phyloP scores from a whole-genome alignment of 495 filamentous ascomycete species.

The Neurospora sp. region DNA sequence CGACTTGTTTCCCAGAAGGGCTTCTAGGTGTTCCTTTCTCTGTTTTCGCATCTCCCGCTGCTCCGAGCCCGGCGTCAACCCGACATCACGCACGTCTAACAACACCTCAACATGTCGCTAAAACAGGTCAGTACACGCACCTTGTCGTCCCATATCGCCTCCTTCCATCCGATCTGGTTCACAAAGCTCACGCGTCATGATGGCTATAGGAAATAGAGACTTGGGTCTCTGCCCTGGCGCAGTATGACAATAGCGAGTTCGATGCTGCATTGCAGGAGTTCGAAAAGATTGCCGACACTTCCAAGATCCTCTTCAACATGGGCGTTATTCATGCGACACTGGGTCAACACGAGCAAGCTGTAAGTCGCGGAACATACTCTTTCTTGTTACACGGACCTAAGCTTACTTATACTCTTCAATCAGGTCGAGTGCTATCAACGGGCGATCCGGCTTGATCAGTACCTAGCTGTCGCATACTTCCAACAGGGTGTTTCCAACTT shows the following conservation, averaged over 20 bases:
- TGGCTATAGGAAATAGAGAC: constrained; percentile 86
- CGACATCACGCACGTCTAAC: neutral
- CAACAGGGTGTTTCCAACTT: constrained; percentile 99
- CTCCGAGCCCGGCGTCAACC: neutral
- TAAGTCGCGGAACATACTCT: constrained; percentile 40
- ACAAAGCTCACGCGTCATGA: constrained; percentile 8
- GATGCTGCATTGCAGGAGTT: constrained; percentile 76
- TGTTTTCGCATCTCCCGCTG: neutral
- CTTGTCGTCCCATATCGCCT: neutral
- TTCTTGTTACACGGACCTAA: neutral
- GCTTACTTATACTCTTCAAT: neutral
- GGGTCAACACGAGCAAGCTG: constrained; percentile 92
- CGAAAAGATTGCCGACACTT: constrained; percentile 82
- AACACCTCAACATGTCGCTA: constrained; percentile 49
- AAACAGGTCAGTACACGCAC: constrained; percentile 58
- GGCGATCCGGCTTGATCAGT: constrained; percentile 80
- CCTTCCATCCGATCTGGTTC: neutral
- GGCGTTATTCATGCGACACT: constrained; percentile 96
- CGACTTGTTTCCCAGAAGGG: neutral
- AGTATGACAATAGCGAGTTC: constrained; percentile 95
- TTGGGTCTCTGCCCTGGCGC: constrained; percentile 84
- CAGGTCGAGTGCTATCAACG: constrained; percentile 93
- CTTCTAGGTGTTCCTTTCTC: neutral
- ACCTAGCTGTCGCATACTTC: constrained; percentile 96
- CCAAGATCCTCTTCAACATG: constrained; percentile 98